These are phyloP conservation scores for Aspergillus uvarum DNA, from an alignment of 2,329 filamentous ascomycete species.

Conservation along the genomic window DNA sequence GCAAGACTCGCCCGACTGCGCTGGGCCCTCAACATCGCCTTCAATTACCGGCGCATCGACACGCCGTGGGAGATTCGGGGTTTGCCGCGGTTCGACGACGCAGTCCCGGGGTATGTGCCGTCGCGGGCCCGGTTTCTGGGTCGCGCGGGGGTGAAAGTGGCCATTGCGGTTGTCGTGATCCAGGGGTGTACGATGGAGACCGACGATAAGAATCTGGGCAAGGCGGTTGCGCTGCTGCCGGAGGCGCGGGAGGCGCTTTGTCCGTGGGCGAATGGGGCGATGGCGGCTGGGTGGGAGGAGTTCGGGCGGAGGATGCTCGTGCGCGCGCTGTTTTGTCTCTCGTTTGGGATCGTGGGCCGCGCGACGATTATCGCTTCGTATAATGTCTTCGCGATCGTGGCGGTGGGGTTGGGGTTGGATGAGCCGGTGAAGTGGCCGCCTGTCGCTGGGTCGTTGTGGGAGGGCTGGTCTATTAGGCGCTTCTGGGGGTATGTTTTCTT, in stretches of 20 bases:
- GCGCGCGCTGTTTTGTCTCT: slow-evolving; percentile 13
- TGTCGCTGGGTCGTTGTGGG: slow-evolving; percentile 9
- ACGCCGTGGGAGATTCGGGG: slow-evolving; percentile 24
- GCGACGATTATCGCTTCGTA: slow-evolving; percentile 16
- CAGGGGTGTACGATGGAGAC: slow-evolving; percentile 17
- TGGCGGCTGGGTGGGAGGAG: background rate
- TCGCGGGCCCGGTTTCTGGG: slow-evolving; percentile 11
- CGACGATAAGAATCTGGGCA: background rate
- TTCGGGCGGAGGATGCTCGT: background rate
- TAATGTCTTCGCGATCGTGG: slow-evolving; percentile 3
- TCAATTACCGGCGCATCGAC: slow-evolving; percentile 24
- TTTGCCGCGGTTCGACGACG: slow-evolving; percentile 9
- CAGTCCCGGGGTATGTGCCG: slow-evolving; percentile 1
- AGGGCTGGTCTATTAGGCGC: slow-evolving; percentile 15
- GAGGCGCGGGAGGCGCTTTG: slow-evolving; percentile 6
- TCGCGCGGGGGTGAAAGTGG: slow-evolving; percentile 1
- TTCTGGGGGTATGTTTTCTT: slow-evolving; percentile 20
- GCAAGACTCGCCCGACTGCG: background rate
- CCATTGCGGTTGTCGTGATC: slow-evolving; percentile 6
- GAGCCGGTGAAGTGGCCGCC: slow-evolving; percentile 22
- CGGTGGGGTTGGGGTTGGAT: slow-evolving; percentile 8
- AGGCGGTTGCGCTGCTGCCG: slow-evolving; percentile 1
- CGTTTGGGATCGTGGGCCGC: slow-evolving; percentile 19
- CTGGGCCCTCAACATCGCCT: slow-evolving; percentile 16
- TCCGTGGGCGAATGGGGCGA: background rate